A percentile compares a stretch with the other conserved stretches of the same genome.
Conservation (phyloP, 169 alveolate species). For the Cryptosporidium sp. region DNA sequence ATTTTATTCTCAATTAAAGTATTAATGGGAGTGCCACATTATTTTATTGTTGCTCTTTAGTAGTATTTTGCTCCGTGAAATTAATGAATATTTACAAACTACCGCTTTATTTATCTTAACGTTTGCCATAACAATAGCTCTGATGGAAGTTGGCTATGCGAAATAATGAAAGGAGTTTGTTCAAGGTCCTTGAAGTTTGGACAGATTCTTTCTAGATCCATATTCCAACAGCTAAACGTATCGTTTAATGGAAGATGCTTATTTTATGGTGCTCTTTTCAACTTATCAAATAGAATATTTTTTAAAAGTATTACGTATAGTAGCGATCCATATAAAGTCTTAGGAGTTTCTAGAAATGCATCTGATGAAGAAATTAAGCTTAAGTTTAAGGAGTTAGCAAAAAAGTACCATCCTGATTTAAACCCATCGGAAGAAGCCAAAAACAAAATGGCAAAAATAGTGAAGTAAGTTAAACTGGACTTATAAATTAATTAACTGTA, state of each 20-base stretch:
- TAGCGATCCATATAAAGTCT: constrained; percentile 86
- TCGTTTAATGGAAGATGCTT: background rate
- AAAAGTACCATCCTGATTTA: constrained; percentile 94
- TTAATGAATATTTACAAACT: background rate
- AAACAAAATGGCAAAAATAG: constrained; percentile 92
- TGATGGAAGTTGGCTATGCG: background rate
- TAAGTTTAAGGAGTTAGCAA: constrained; percentile 91
- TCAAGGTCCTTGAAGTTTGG: constrained; percentile 4
- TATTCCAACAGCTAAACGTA: constrained; percentile 1
- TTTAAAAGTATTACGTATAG: constrained; percentile 24
- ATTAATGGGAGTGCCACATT: background rate
- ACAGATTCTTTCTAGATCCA: background rate
- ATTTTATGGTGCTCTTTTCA: background rate
- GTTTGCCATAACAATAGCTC: background rate
- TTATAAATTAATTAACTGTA: background rate
- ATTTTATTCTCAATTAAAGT: background rate
- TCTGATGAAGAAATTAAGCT: constrained; percentile 89
- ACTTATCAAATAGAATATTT: background rate
- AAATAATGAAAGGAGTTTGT: background rate
- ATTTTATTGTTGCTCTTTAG: background rate
- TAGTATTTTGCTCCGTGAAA: background rate
- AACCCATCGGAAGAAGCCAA: constrained; percentile 94
- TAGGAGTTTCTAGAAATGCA: constrained; percentile 91
- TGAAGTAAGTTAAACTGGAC: constrained; percentile 83
- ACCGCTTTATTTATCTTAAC: background rate